Base-by-base conservation (phyloP, 495 filamentous ascomycete species). In the Chaetomium cochliodes region DNA sequence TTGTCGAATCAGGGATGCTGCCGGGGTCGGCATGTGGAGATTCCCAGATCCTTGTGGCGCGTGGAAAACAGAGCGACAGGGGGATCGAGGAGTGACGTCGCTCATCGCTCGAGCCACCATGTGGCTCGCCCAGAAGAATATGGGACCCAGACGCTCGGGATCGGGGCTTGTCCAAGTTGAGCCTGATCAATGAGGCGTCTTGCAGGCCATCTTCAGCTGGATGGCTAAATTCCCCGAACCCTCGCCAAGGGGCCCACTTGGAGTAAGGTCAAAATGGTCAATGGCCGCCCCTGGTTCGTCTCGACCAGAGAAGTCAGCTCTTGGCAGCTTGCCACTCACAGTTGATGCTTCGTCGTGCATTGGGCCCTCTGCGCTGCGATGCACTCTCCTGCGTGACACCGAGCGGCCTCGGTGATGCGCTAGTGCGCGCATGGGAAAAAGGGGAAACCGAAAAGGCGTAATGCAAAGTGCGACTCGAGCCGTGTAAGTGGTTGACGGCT, bases 91-190 rank as follows among this genome's bases (percentile, higher is more conserved):
- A 2, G 30, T 30, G 28, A 30, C 28, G 28, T 41, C 33, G 8
- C 3, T 22, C 28, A 6, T 41, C 33, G 8, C 3, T 22, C 50
- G 60, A 59, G 60, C 65, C 65, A 67, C 65, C 51, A 60, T 60
- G 65, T 67, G 65, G 65, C 65, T 60, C 30, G 20, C 46, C 16
- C 28, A 8, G 18, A 50, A 58, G n/a, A 22, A 12, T 15, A 9
- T 22, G 18, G 57, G 70, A 70, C 47, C 69, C 71, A 69, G 30
- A 64, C 59, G 53, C 61, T 73, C 70, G 68, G 70, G 69, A 63
- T 58, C 55, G 58, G 51, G 44, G 26, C 60, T 63, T 63, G 51
- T 22, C 60, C 60, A 2, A 23, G 20, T 63, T 53, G 22, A 44
- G 60, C 51, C 60, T 55, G 44, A 47, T 18, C 6, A 12, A 47